Conservation (phyloP, 225 moss, liverwort and hornwort genomes). For the Pseudisothecium myosuroides region DNA sequence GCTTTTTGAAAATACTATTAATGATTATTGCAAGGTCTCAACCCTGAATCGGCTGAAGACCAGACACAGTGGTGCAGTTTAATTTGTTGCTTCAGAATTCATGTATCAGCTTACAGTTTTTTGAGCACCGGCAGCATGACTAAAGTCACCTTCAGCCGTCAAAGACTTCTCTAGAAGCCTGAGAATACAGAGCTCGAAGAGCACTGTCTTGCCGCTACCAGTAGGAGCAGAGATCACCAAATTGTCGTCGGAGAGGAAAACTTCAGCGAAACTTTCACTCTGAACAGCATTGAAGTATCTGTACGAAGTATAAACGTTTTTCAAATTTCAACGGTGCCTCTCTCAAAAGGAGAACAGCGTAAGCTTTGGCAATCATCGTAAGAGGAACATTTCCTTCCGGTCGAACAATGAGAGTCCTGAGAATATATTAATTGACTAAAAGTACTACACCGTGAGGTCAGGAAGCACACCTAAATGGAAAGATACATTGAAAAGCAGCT, state of each 20-base stretch:
- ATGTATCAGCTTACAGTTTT: conserved; percentile 51
- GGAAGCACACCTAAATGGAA: conserved; percentile 34
- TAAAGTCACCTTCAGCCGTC: conserved; percentile 44
- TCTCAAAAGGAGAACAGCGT: not conserved
- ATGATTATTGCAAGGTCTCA: not conserved
- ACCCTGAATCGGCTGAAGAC: not conserved
- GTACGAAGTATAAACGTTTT: not conserved
- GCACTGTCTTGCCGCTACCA: conserved; percentile 94
- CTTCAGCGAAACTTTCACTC: conserved; percentile 84
- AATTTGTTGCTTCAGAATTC: not conserved
- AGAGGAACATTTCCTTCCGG: not conserved
- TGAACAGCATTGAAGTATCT: conserved; percentile 98
- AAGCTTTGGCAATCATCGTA: not conserved
- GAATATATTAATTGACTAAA: not conserved
- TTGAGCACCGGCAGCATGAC: conserved; percentile 52
- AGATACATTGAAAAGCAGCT: conserved; percentile 27
- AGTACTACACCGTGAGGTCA: not conserved
- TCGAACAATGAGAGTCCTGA: not conserved
- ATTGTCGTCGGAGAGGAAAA: conserved; percentile 72
- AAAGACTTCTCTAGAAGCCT: conserved; percentile 58
- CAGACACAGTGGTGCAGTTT: not conserved
- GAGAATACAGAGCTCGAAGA: conserved; percentile 96
- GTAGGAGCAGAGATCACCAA: conserved; percentile 94
- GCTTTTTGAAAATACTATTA: not conserved
- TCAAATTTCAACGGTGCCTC: not conserved